Conservation (phyloP, 192 early-diverging fungal genomes). For the Thamnidium elegans region DNA sequence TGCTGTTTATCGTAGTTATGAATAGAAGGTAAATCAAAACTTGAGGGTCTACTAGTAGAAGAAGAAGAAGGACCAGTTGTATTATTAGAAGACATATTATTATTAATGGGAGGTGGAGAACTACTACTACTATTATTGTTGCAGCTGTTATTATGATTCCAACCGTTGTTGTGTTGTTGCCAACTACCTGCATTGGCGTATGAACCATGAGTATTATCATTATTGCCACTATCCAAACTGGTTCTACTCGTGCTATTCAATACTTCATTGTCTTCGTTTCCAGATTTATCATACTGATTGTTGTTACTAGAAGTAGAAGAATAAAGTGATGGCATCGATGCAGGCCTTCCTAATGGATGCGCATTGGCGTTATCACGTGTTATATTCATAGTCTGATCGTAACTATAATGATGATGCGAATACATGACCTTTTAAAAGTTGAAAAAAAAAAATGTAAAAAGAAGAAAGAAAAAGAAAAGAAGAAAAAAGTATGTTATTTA, state of each 20-base stretch:
- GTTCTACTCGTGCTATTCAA: no score
- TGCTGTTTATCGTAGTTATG: constrained; percentile 1
- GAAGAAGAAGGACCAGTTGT: neutral
- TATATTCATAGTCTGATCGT: constrained; percentile 5
- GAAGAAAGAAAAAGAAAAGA: neutral
- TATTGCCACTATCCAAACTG: neutral
- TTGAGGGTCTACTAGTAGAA: constrained; percentile 13
- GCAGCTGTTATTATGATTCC: constrained; percentile 15
- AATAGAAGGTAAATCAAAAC: constrained; percentile 12
- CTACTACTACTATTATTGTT: neutral
- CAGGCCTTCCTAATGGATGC: constrained; percentile 17
- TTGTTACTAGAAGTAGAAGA: neutral
- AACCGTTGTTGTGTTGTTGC: constrained; percentile 14
- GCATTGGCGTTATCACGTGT: constrained; percentile 20
- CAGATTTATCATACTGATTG: neutral
- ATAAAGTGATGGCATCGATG: constrained; percentile 10
- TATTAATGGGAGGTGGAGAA: neutral
- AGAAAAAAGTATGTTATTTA: constrained; percentile 5
- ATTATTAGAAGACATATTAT: neutral
- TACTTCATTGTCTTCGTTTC: neutral
- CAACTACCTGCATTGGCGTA: constrained; percentile 24
- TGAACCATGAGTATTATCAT: constrained; percentile 14
- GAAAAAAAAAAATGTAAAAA: neutral
- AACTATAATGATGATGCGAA: constrained; percentile 5
- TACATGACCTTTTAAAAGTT: constrained; percentile 1